Percentiles rank a stretch among this genome's conserved stretches.
These are phyloP conservation scores for Thalassiosira hispida DNA, from an alignment of 352 stramenopile species.

Conservation along the genomic window DNA sequence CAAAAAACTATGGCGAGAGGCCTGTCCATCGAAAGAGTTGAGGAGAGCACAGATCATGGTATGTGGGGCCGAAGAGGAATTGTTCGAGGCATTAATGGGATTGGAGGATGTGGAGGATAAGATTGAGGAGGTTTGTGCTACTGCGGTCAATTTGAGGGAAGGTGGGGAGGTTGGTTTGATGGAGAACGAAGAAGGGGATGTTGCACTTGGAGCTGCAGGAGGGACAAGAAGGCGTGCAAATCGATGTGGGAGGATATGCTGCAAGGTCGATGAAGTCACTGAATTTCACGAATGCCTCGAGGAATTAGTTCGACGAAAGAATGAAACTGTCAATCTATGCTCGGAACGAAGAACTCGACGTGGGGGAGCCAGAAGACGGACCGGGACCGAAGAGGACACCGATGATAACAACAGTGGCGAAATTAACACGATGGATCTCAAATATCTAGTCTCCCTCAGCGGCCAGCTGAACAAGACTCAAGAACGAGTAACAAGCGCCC, in stretches of 20 bases:
- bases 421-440: slow-evolving; percentile 50
- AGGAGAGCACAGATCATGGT: slow-evolving; percentile 70
- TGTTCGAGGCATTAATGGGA: slow-evolving; percentile 77
- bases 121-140: slow-evolving; percentile 51
- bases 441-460: slow-evolving; percentile 64
- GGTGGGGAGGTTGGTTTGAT: slow-evolving; percentile 1
- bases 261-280: slow-evolving; percentile 34
- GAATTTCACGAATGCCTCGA: slow-evolving; percentile 55
- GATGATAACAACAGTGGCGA: slow-evolving; percentile 4
- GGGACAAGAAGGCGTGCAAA: neutral
- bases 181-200: slow-evolving; percentile 12
- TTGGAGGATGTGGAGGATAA: slow-evolving; percentile 70
- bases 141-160: slow-evolving; percentile 17
- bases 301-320: slow-evolving; percentile 50
- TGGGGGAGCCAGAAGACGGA: neutral
- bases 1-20: slow-evolving; percentile 74
- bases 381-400: neutral
- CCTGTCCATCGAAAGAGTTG: slow-evolving; percentile 68
- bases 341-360: slow-evolving; percentile 43
- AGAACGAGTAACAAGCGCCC: slow-evolving; percentile 46
- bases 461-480: slow-evolving; percentile 59
- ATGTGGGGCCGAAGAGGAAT: slow-evolving; percentile 62
- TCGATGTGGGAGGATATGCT: slow-evolving; percentile 6
- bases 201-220: neutral
- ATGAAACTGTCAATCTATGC: slow-evolving; percentile 49